A percentile compares a stretch with the other conserved stretches of the same genome.
These are phyloP conservation scores for Venturia effusa DNA, from an alignment of 2,329 filamentous ascomycete genomes.

Conservation along the genomic window DNA sequence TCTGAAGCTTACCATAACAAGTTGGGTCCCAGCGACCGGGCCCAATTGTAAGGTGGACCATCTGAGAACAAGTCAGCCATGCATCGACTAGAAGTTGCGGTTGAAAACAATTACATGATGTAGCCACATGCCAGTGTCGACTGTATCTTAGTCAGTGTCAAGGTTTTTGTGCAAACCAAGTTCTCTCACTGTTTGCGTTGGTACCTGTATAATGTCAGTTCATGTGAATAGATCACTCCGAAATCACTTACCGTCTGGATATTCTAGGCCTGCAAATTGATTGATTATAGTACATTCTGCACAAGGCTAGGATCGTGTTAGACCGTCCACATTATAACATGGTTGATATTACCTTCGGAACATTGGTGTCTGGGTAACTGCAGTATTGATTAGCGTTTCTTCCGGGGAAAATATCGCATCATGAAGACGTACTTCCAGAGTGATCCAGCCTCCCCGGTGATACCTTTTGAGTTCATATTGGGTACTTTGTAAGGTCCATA, in stretches of 20 bases:
- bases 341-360: not conserved
- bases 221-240: no score
- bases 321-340: not conserved
- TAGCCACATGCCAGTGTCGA: constrained; percentile 18
- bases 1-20: not conserved
- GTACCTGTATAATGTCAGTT: no score
- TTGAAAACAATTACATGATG: not conserved
- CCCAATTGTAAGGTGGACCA: constrained; percentile 9
- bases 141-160: not conserved
- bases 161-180: not conserved
- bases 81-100: not conserved
- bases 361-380: constrained; percentile 7
- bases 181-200: constrained; percentile 6
- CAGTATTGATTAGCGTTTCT: no score
- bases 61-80: not conserved
- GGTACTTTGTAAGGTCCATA: constrained; percentile 9
- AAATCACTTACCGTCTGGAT: constrained; percentile 6
- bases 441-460: constrained; percentile 5
- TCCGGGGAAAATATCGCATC: not conserved
- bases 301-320: not conserved
- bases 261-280: constrained; percentile 6
- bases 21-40: constrained; percentile 8
- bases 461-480: constrained; percentile 9
- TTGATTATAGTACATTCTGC: constrained; percentile 2
- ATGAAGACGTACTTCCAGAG: not conserved